Evolutionary conservation across 768 basidiomycete genomes (phyloP), one percentile per base, ranked within the genome.

Genomic region (Leccinum uliginosum): DNA sequence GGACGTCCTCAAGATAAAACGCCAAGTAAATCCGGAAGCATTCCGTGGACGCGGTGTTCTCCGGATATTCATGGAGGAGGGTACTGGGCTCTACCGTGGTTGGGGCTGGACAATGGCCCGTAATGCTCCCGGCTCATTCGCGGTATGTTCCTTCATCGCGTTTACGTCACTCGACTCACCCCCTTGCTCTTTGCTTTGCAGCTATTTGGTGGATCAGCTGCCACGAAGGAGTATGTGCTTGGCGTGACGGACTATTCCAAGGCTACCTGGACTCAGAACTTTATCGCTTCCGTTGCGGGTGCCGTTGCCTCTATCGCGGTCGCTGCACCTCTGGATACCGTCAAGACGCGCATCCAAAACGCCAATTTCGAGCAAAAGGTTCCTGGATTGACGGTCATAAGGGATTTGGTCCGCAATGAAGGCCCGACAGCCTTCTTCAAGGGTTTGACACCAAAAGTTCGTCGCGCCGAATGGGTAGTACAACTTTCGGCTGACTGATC

Each of bases 71-170:
- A 73, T 84, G 69, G 95, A 99, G 63, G 96, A 98, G 70, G 93
- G 94, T 55, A 83, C 89, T 9, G 83, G 89, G 1, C 82, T 99
- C 34, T 99, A 99, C 75, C 87, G 94, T 60, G 96, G 96, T 27
- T 97, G 95, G 93, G 95, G 95, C 46, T 98, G 96, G 96, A 98
- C 96, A 23, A 88, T 97, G 82, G 96, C 94, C 3, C 84, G 96
- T 53, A 99, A 99, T 65, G 96, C 96, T 1, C 96, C 96, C 0
- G 96, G 96, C 11, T 85, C 83, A 52, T 99, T 99, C 66, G 92
- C 96, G 54, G 94, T 96, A 67, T 59, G 90, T 78, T 4, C n/a
- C 29, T 12, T 47, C 51, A 38, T 50, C 27, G 5, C 6, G 1
- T n/a, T 43, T 19, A 11, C 26, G 27, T 32, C 11, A 55, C 48